Percentiles rank a stretch among this genome's conserved stretches.
Evolutionary conservation across 2,329 filamentous ascomycete species (phyloP).

Genomic region (Penicillium freii): DNA sequence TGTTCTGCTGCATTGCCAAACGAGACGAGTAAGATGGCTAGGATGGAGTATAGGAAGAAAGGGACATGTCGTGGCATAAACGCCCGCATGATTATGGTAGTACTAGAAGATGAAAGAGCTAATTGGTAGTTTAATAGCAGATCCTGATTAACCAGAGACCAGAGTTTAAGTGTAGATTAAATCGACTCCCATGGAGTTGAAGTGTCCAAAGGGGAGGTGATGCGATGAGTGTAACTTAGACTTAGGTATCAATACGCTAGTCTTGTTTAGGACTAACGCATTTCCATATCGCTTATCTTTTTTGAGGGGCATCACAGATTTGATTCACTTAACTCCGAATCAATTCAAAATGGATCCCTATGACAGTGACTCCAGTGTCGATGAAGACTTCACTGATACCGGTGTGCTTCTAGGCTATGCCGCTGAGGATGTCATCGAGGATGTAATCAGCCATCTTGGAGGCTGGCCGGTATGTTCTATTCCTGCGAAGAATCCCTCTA

Average conservation of each 20-base stretch:
- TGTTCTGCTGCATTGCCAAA: constrained; percentile 25
- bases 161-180: not conserved
- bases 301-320: constrained; percentile 20
- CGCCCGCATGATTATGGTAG: not conserved
- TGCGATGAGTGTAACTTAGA: not conserved
- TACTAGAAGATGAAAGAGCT: not conserved
- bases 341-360: constrained; percentile 65
- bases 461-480: constrained; percentile 70
- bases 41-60: constrained; percentile 11
- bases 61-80: not conserved
- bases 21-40: constrained; percentile 15
- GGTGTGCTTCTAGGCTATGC: constrained; percentile 89
- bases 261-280: not conserved
- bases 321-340: constrained; percentile 1
- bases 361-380: constrained; percentile 76
- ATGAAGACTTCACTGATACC: constrained; percentile 60
- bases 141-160: not conserved
- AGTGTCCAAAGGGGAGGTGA: not conserved
- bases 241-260: not conserved
- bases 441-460: constrained; percentile 83
- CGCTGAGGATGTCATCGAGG: constrained; percentile 72
- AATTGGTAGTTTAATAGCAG: not conserved
- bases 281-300: constrained; percentile 28
- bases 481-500: not conserved
- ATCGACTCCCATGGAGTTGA: not conserved